phyloP scores from a whole-genome alignment of 768 basidiomycete genomes.

The Macrolepiota dolichaula region DNA sequence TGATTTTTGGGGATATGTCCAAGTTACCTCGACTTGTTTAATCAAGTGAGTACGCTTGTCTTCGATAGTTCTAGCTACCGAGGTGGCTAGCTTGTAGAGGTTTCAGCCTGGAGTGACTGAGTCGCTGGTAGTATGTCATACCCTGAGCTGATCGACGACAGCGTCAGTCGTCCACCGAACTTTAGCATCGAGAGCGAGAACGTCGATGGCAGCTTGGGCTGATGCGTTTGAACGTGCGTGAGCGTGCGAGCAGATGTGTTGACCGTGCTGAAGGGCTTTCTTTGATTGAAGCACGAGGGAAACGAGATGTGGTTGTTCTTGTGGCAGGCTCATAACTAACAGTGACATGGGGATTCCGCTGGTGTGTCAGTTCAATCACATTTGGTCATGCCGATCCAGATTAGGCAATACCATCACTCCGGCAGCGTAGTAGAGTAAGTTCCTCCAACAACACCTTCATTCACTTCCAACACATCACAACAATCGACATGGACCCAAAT shows the following conservation, averaged over 20 bases:
- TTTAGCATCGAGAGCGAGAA: slow-evolving; percentile 76
- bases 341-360: background rate
- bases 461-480: background rate
- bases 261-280: slow-evolving; percentile 76
- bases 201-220: slow-evolving; percentile 62
- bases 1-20: background rate
- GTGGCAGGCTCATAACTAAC: slow-evolving; percentile 8
- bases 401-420: background rate
- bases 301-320: slow-evolving; percentile 61
- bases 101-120: background rate
- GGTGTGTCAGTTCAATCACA: background rate
- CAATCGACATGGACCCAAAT: slow-evolving; percentile 15
- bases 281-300: slow-evolving; percentile 79
- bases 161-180: slow-evolving; percentile 75
- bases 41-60: slow-evolving; percentile 61
- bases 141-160: slow-evolving; percentile 75
- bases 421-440: background rate
- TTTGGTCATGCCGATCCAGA: background rate
- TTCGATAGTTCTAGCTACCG: slow-evolving; percentile 72
- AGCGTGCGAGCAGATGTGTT: slow-evolving; percentile 70
- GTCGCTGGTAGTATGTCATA: slow-evolving; percentile 23
- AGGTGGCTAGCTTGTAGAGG: slow-evolving; percentile 57
- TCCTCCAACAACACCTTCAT: background rate
- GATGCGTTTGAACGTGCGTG: slow-evolving; percentile 63
- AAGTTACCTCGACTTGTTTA: slow-evolving; percentile 58